Conservation (phyloP, 306 rosid species). For the Cajanus cajan region DNA sequence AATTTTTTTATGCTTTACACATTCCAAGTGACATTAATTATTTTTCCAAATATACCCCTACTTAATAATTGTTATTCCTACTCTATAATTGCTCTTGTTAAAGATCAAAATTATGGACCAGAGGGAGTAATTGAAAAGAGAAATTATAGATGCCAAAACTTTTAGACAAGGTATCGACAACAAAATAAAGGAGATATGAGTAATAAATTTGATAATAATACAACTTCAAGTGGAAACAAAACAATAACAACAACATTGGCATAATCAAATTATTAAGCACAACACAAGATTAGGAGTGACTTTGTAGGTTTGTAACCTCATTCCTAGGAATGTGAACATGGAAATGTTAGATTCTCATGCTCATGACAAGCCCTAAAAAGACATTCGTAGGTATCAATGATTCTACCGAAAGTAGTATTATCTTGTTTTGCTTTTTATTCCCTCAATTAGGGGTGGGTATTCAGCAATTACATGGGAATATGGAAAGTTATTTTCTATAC, state of each 20-base stretch:
- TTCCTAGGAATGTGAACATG: background rate
- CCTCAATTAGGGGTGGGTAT: background rate
- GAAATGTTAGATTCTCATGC: background rate
- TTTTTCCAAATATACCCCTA: no score
- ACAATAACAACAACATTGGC: background rate
- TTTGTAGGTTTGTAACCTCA: background rate
- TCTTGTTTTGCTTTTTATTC: background rate
- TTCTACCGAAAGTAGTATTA: background rate
- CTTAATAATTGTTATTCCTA: no score
- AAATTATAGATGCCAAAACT: background rate
- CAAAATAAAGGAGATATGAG: slow-evolving; percentile 1
- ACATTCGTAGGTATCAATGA: background rate
- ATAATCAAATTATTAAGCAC: slow-evolving; percentile 21
- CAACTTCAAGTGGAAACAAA: slow-evolving; percentile 21
- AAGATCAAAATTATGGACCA: no score
- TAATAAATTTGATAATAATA: background rate
- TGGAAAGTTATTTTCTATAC: background rate
- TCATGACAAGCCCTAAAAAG: background rate
- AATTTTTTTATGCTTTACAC: no score
- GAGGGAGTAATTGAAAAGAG: background rate
- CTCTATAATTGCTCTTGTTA: no score
- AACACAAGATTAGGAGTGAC: background rate
- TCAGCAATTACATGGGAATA: background rate
- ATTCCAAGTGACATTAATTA: no score
- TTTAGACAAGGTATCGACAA: background rate